Percentiles rank a stretch among this genome's conserved stretches.
Evolutionary conservation across 2,329 filamentous ascomycete species (phyloP).

Genomic region (Fusarium incarnatum): DNA sequence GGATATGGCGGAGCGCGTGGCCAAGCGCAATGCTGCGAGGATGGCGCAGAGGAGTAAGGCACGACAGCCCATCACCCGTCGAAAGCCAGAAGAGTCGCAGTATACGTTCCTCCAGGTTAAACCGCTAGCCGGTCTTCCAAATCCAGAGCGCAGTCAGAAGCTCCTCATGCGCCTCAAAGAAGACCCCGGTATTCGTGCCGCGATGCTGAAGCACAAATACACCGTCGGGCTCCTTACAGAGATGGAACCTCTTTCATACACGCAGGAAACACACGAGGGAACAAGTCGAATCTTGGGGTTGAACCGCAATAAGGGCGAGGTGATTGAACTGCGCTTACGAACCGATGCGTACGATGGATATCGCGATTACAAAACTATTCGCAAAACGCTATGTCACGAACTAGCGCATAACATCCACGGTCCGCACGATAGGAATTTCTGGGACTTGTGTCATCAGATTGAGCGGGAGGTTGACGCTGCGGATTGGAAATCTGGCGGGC

Average conservation of each 20-base stretch:
- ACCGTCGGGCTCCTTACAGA: slow-evolving; percentile 88
- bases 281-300: slow-evolving; percentile 83
- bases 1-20: slow-evolving; percentile 60
- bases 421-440: slow-evolving; percentile 87
- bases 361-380: slow-evolving; percentile 89
- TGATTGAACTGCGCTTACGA: slow-evolving; percentile 89
- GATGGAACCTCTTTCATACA: slow-evolving; percentile 91
- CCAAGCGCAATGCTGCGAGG: slow-evolving; percentile 60
- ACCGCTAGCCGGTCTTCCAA: slow-evolving; percentile 81
- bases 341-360: slow-evolving; percentile 96
- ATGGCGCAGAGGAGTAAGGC: slow-evolving; percentile 48
- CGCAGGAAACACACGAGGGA: slow-evolving; percentile 75
- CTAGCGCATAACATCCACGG: slow-evolving; percentile 90
- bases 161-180: slow-evolving; percentile 81
- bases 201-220: slow-evolving; percentile 88
- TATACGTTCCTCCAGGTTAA: slow-evolving; percentile 87
- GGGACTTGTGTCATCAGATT: slow-evolving; percentile 87
- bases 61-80: slow-evolving; percentile 32
- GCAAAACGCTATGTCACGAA: slow-evolving; percentile 94
- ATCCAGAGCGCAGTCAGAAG: slow-evolving; percentile 74
- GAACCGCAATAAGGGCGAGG: slow-evolving; percentile 88
- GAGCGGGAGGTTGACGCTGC: slow-evolving; percentile 85
- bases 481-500: slow-evolving; percentile 81
- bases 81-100: slow-evolving; percentile 63
- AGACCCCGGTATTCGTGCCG: slow-evolving; percentile 85